These are phyloP conservation scores for Persicaria maculosa DNA, from an alignment of 148 eudicot genomes.

Conservation along the genomic window DNA sequence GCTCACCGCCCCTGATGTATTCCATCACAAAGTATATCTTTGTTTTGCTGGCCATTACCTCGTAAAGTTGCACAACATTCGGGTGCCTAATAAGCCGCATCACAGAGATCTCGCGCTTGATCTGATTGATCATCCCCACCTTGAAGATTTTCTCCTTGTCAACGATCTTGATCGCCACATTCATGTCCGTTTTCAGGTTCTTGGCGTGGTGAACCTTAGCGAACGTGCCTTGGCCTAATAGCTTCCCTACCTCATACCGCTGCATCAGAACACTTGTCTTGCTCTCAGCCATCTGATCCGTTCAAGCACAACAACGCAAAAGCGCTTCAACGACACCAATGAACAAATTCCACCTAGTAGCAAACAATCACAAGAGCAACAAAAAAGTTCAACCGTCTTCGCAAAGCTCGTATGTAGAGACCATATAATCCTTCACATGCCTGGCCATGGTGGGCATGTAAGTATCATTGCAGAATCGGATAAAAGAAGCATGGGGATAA, in stretches of 20 bases:
- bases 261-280: conserved; percentile 25
- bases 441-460: conserved; percentile 28
- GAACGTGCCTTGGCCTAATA: conserved; percentile 46
- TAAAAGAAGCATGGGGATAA: background rate
- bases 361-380: background rate
- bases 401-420: conserved; percentile 40
- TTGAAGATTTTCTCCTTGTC: conserved; percentile 38
- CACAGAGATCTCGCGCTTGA: conserved; percentile 47
- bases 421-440: conserved; percentile 25
- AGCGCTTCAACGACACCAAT: no score
- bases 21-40: conserved; percentile 50
- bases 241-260: conserved; percentile 35
- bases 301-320: no score
- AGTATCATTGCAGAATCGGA: conserved; percentile 10
- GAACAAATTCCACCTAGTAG: background rate
- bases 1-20: conserved; percentile 39
- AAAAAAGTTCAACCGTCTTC: conserved; percentile 55
- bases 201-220: conserved; percentile 43
- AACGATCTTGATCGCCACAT: conserved; percentile 38
- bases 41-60: conserved; percentile 43
- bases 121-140: conserved; percentile 43
- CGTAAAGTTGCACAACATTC: conserved; percentile 36
- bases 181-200: conserved; percentile 33
- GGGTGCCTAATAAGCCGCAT: conserved; percentile 46
- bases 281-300: conserved; percentile 23